phyloP scores from a whole-genome alignment of 2,329 filamentous ascomycete genomes.

The Pyricularia sp. region DNA sequence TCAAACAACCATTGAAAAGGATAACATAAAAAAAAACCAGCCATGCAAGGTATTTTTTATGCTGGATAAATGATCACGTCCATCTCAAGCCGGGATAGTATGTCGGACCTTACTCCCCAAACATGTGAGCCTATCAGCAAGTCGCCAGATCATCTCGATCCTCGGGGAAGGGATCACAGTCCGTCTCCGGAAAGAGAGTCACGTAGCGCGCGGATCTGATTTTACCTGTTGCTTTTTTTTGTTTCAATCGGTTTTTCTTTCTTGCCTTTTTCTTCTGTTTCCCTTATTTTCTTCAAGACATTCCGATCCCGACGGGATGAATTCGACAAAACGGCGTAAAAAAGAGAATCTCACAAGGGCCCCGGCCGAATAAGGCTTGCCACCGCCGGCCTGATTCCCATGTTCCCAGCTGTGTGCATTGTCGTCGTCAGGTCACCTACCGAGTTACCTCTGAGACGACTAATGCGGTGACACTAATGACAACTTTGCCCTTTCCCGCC shows the following conservation, averaged over 20 bases:
- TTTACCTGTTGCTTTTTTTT: too few species aligned
- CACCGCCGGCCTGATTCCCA: neutral
- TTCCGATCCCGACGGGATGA: neutral
- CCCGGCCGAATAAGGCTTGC: neutral
- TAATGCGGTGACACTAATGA: neutral
- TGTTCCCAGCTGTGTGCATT: neutral
- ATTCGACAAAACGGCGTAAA: neutral
- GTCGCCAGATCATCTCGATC: neutral
- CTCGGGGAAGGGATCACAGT: neutral
- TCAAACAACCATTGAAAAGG: neutral
- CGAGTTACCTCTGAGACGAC: neutral
- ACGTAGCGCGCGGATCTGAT: neutral
- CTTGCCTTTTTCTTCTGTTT: neutral
- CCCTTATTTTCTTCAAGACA: neutral
- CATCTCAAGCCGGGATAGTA: neutral
- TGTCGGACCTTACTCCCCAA: neutral
- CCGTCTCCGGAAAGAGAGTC: neutral
- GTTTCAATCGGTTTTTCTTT: neutral
- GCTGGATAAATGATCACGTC: neutral
- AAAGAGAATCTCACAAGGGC: neutral
- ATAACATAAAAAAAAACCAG: neutral
- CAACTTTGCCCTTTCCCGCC: neutral
- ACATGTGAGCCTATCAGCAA: neutral
- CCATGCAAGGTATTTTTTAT: neutral
- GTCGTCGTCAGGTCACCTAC: neutral